A percentile compares a stretch with the other conserved stretches of the same genome.
phyloP scores from a whole-genome alignment of 805 yeast species.

The Wickerhamomyces canadensis region DNA sequence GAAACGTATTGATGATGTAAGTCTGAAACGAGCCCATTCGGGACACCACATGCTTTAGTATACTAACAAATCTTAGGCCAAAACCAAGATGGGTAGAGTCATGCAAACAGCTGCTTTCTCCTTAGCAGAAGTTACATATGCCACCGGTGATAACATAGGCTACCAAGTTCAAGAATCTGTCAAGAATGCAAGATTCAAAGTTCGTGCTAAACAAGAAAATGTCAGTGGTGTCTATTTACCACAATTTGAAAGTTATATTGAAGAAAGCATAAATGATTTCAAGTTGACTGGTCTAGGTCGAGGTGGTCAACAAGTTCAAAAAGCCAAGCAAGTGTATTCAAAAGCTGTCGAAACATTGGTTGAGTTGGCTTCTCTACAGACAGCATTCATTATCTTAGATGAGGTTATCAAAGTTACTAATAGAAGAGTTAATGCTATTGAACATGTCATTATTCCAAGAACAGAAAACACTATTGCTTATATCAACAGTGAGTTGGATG shows the following conservation, averaged over 20 bases:
- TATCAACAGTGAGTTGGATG: conserved; percentile 94
- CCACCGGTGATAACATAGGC: conserved; percentile 93
- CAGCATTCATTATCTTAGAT: conserved; percentile 93
- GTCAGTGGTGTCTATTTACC: conserved; percentile 95
- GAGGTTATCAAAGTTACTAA: conserved; percentile 97
- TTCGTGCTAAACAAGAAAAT: conserved; percentile 89
- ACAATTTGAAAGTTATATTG: conserved; percentile 80
- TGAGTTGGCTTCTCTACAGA: conserved; percentile 91
- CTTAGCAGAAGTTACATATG: conserved; percentile 93
- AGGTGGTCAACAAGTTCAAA: conserved; percentile 97
- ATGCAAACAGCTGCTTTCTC: conserved; percentile 99
- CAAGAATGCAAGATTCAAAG: conserved; percentile 83
- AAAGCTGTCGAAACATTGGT: conserved; percentile 96
- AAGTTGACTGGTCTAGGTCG: conserved; percentile 95
- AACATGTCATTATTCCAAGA: conserved; percentile 95
- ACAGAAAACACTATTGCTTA: conserved; percentile 91
- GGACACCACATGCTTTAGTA: not conserved
- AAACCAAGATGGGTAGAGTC: conserved; percentile 95
- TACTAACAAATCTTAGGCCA: conserved; percentile 39
- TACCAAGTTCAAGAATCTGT: conserved; percentile 96
- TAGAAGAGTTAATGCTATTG: conserved; percentile 97
- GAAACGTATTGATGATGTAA: conserved; percentile 78
- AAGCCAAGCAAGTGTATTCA: conserved; percentile 88
- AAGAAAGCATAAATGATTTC: conserved; percentile 86
- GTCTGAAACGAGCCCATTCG: no score